Evolutionary conservation across 2,329 filamentous ascomycete genomes (phyloP), one percentile per base, ranked within the genome.

Genomic region (Pyricularia pennisetigena): DNA sequence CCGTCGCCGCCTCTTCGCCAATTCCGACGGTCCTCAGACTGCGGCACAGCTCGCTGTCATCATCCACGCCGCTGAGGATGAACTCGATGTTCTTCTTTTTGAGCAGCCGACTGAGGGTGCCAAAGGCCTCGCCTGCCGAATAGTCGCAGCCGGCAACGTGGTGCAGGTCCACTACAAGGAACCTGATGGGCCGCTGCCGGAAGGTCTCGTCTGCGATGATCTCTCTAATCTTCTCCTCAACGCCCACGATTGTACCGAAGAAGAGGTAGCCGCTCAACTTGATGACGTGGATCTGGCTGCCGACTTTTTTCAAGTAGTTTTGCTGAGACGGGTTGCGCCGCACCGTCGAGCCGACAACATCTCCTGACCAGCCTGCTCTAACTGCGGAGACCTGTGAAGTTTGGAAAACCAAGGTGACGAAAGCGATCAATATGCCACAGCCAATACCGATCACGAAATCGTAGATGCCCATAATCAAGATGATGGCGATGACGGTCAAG

Each of bases 231-330:
- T 90, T 90, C 71, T 92, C 91, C 77, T 99, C 95, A 0, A 99
- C 94, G 65, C 92, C 93, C 67, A 97, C 94, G 71, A 99, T 97
- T 2, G 94, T 98, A 20, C 95, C 95, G 73, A 99, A 99, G 82
- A 99, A 99, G n/a, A 99, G 86, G 75, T 94, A 98, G 0, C 95
- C 94, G 0, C 91, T 90, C 20, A 99, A 85, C 77, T 98, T 98
- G 74, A 97, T 90, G 66, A 98, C 89, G 69, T 92, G 90, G 41
- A 96, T 95, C 76, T 99, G 95, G 35, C 87, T 86, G 3, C 94
- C 94, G 20, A 95, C 94, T 71, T 94, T 86, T 70, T 89, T 89
- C 4, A 99, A 82, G 75, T 95, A 99, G 69, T 91, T 88, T 70
- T 94, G 90, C 73, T 99, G 95, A 3, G 93, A 89, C 0, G 92